These are phyloP conservation scores for Xylaria multiplex DNA, from an alignment of 2,329 filamentous ascomycete genomes.

Conservation along the genomic window DNA sequence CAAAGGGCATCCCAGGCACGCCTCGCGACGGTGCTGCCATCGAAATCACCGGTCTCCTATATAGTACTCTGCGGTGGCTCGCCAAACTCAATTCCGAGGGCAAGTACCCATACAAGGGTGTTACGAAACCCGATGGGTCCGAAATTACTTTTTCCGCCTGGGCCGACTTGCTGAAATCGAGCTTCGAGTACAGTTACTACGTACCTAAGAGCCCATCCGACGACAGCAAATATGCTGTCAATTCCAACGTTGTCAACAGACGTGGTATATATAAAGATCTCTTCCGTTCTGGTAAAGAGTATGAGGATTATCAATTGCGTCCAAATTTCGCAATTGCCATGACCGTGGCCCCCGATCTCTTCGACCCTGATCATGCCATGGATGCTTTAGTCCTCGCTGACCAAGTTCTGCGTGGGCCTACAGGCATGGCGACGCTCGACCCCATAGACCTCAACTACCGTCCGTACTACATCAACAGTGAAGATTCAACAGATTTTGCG, in stretches of 20 bases:
- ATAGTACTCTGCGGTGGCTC: conserved; percentile 88
- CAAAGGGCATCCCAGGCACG: conserved; percentile 94
- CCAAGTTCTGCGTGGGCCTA: conserved; percentile 80
- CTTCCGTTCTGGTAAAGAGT: conserved; percentile 92
- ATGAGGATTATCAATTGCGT: conserved; percentile 96
- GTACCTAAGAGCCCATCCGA: conserved; percentile 76
- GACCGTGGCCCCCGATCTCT: conserved; percentile 90
- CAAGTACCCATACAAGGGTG: conserved; percentile 76
- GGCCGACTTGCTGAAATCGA: conserved; percentile 81
- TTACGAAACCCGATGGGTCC: conserved; percentile 70
- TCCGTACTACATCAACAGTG: conserved; percentile 93
- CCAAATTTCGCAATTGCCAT: conserved; percentile 96
- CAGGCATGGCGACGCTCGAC: conserved; percentile 95
- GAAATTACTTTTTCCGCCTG: conserved; percentile 78
- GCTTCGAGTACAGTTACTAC: conserved; percentile 94
- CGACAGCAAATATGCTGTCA: conserved; percentile 82
- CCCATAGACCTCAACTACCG: conserved; percentile 92
- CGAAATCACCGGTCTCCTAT: conserved; percentile 92
- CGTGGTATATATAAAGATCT: conserved; percentile 98
- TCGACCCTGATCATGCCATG: conserved; percentile 80
- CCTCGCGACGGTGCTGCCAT: conserved; percentile 94
- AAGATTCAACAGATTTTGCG: conserved; percentile 90
- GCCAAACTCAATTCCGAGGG: conserved; percentile 72
- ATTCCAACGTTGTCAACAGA: conserved; percentile 82
- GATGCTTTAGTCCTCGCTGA: conserved; percentile 84